phyloP scores from a whole-genome alignment of 192 early-diverging fungal genomes.

The Coemansia umbellata region DNA sequence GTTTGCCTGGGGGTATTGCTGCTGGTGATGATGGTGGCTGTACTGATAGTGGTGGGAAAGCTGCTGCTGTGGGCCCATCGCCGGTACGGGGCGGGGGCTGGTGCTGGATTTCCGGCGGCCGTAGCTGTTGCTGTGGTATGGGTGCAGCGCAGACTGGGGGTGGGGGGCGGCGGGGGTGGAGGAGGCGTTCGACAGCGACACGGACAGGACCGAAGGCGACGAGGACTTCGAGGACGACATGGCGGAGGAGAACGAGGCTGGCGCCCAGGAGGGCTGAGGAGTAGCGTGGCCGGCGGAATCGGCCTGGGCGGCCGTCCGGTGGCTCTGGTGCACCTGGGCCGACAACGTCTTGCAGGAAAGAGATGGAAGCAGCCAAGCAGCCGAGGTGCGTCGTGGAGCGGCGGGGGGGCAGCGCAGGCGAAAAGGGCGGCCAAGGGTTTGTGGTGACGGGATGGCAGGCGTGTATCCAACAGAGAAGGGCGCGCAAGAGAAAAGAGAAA shows the following conservation, averaged over 20 bases:
- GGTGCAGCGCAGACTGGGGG: background rate
- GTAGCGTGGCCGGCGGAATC: background rate
- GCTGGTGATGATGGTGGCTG: background rate
- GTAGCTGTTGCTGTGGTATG: background rate
- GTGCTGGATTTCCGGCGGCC: background rate
- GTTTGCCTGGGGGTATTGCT: no score
- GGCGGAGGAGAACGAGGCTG: constrained; percentile 2
- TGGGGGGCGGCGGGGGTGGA: background rate
- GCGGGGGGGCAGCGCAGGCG: no score
- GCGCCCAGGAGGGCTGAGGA: background rate
- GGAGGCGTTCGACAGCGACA: constrained; percentile 1
- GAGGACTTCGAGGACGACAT: constrained; percentile 1
- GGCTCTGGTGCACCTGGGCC: constrained; percentile 3
- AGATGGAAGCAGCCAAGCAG: no score
- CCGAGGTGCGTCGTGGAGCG: no score
- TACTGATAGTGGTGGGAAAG: background rate
- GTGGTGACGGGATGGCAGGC: no score
- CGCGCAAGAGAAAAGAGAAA: no score
- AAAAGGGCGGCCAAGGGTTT: no score
- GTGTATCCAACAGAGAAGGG: no score
- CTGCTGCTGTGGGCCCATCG: background rate
- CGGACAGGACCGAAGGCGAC: constrained; percentile 4
- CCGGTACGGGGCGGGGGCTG: background rate
- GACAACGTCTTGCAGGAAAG: constrained; percentile 7
- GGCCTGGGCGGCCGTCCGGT: constrained; percentile 7